Evolutionary conservation across 768 basidiomycete genomes (phyloP).

Genomic region (Chalciporus chontae): DNA sequence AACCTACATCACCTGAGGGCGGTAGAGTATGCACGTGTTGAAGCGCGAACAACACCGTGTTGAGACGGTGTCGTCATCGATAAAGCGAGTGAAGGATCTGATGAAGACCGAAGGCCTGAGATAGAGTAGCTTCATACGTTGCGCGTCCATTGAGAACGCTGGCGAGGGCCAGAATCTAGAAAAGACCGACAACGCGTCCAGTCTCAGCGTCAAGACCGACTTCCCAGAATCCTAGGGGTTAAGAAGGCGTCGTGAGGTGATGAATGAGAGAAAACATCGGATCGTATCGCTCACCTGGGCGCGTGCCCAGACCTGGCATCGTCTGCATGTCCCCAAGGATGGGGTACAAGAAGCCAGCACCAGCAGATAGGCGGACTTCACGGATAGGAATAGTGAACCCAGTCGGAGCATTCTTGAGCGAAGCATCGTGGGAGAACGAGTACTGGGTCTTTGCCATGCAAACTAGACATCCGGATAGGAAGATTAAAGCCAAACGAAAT

Average conservation of each 20-base stretch:
- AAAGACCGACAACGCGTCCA: conserved; percentile 83
- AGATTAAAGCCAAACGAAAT: conserved; percentile 3
- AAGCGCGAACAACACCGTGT: conserved; percentile 38
- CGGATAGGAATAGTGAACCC: conserved; percentile 94
- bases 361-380: conserved; percentile 82
- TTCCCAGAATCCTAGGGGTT: conserved; percentile 75
- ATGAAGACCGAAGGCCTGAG: conserved; percentile 14
- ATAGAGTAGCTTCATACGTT: not conserved
- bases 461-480: conserved; percentile 44
- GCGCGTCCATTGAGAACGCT: conserved; percentile 20
- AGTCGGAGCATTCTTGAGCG: conserved; percentile 84
- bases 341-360: conserved; percentile 95
- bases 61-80: conserved; percentile 31
- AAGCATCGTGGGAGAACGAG: conserved; percentile 93
- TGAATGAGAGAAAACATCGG: not conserved
- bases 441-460: conserved; percentile 99
- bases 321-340: conserved; percentile 97
- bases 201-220: conserved; percentile 76
- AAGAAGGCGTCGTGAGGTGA: conserved; percentile 10
- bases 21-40: conserved; percentile 33
- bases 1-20: conserved; percentile 13
- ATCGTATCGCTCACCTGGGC: conserved; percentile 58
- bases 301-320: conserved; percentile 93
- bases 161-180: conserved; percentile 41
- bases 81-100: conserved; percentile 16